Evolutionary conservation across 441 rosid species (phyloP).

Genomic region (Populus tomentosa): DNA sequence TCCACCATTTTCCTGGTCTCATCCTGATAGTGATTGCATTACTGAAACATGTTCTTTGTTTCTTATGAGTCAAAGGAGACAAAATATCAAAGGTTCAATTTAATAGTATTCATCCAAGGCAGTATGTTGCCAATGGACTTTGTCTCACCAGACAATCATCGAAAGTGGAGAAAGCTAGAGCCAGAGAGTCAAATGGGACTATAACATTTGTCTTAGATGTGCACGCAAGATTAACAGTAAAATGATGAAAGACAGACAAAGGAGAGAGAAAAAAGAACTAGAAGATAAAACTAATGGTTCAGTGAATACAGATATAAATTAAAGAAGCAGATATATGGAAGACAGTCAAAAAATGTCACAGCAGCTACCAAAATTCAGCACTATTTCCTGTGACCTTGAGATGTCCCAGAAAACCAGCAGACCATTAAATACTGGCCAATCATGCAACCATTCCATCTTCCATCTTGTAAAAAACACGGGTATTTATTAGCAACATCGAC

Average conservation of each 20-base stretch:
- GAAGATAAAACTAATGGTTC: not conserved
- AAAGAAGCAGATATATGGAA: not conserved
- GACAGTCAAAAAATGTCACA: not conserved
- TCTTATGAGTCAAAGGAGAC: not conserved
- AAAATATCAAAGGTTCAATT: too few species aligned
- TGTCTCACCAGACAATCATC: too few species aligned
- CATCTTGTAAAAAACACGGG: not conserved
- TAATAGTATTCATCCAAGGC: not conserved
- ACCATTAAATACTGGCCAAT: not conserved
- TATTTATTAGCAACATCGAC: conserved; percentile 33
- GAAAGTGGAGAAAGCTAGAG: too few species aligned
- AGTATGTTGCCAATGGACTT: not conserved
- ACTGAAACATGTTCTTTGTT: not conserved
- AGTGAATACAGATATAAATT: not conserved
- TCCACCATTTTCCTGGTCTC: not conserved
- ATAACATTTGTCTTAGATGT: not conserved
- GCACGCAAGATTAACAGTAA: not conserved
- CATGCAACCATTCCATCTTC: not conserved
- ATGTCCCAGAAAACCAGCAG: conserved; percentile 8
- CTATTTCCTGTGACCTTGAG: not conserved
- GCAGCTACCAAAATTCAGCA: not conserved
- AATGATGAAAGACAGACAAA: not conserved
- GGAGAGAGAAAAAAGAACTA: not conserved
- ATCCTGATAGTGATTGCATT: not conserved
- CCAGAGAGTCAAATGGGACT: too few species aligned